These are phyloP conservation scores for Pleurotus ostreatus DNA, from an alignment of 768 basidiomycete species.

Conservation along the genomic window DNA sequence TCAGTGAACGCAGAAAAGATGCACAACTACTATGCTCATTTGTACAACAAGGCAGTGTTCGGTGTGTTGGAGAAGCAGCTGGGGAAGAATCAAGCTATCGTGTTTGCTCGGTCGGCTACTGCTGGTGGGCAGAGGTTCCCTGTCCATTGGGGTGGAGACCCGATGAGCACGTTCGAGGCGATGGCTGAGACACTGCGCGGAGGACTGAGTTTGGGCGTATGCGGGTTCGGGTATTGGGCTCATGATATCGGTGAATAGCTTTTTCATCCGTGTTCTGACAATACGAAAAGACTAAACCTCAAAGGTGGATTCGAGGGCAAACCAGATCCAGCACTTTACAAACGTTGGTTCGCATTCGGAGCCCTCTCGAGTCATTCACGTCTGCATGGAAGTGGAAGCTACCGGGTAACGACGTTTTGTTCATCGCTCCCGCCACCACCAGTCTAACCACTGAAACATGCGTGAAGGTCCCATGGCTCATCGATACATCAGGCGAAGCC, in stretches of 20 bases:
- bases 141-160: conserved; percentile 42
- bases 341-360: conserved; percentile 43
- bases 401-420: conserved; percentile 27
- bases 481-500: conserved; percentile 33
- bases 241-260: conserved; percentile 42
- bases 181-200: conserved; percentile 49
- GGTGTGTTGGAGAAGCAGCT: conserved; percentile 30
- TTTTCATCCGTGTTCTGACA: no score
- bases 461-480: conserved; percentile 37
- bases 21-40: conserved; percentile 25
- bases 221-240: conserved; percentile 42
- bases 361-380: conserved; percentile 37
- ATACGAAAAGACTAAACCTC: no score
- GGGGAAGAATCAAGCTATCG: conserved; percentile 35
- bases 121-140: conserved; percentile 41
- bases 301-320: conserved; percentile 27
- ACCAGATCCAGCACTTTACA: conserved; percentile 35
- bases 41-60: conserved; percentile 42
- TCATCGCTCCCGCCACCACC: no score
- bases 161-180: conserved; percentile 41
- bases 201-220: conserved; percentile 33
- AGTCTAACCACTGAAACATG: no score
- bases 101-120: conserved; percentile 44
- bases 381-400: conserved; percentile 42
- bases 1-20: conserved; percentile 21